Percentiles rank a stretch among this genome's conserved stretches.
Conservation (phyloP, 257 asterid genomes). For the Coffea canephora region DNA sequence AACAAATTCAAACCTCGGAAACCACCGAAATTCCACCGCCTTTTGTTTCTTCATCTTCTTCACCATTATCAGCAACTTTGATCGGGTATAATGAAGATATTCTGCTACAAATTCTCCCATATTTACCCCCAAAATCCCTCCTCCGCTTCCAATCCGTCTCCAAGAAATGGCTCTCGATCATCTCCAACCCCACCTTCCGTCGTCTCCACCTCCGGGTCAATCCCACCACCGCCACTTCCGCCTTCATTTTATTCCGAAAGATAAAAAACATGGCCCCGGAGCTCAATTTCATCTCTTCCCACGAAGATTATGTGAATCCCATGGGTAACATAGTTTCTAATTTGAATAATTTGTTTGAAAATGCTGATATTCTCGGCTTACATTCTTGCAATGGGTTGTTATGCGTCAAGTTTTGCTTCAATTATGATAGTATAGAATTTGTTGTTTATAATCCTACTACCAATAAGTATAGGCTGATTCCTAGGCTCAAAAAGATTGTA, state of each 20-base stretch:
- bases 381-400: slow-evolving; percentile 23
- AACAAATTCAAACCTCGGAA: too few species aligned
- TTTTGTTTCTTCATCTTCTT: background rate
- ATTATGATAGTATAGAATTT: background rate
- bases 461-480: slow-evolving; percentile 9
- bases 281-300: background rate
- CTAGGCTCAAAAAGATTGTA: background rate
- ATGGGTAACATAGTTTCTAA: background rate
- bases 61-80: background rate
- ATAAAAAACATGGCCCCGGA: background rate
- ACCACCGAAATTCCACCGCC: too few species aligned
- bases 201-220: slow-evolving; percentile 6
- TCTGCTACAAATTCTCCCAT: slow-evolving; percentile 2
- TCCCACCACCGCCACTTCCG: background rate
- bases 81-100: slow-evolving; percentile 5
- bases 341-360: background rate
- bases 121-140: slow-evolving; percentile 11
- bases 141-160: slow-evolving; percentile 2
- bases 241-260: background rate
- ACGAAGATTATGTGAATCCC: background rate
- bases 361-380: background rate
- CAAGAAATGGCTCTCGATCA: slow-evolving; percentile 7
- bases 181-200: background rate
- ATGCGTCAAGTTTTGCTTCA: background rate
- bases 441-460: slow-evolving; percentile 28